Evolutionary conservation across 371 early-diverging fungal species (phyloP), one percentile per base, ranked within the genome.

Genomic region (Mortierella sp.): DNA sequence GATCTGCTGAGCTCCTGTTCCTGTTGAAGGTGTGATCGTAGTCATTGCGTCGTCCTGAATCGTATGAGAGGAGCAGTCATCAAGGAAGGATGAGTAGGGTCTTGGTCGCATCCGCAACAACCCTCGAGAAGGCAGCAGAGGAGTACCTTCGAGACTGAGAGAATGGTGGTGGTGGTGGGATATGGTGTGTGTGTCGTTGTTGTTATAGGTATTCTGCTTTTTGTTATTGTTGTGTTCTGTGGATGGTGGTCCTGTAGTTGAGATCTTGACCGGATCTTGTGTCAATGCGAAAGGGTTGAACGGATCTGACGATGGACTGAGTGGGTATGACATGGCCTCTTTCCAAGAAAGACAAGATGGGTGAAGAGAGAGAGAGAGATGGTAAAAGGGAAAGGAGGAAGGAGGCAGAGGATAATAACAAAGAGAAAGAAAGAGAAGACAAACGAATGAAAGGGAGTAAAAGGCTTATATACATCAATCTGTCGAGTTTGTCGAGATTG

Each of bases 301-400:
- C 7, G 74, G 79, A 45, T 79, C 70, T 4, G 74, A 68, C 31
- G 70, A 65, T 19, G 79, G 79, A 55, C 74, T 74, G 57, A 74
- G 50, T 19, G 24, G 34, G 45, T 54, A 24, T 7, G 19, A 16
- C 28, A 54, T 34, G 44, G 50, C 54, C 50, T 48, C 48, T 45
- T n/a, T n/a, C n/a, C n/a, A n/a, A n/a, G n/a, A n/a, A n/a, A 48
- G 48, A 48, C 48, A 13, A 44, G 45, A 9, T 9, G 45, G 9
- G 45, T 44, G 45, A 44, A 65, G 10, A 9, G 4, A 60, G 28
- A 31, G 26, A 21, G 31, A 24, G 47, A 21, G 47, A 72, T 28
- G 5, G 31, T 3, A 38, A 38, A 3, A 38, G 42, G 42, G 3
- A 38, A 38, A 38, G 1, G 42, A 16, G 3, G 63, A 60, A 19